Evolutionary conservation across 2,329 filamentous ascomycete genomes (phyloP), one percentile per base, ranked within the genome.

Genomic region (Bipolaris bicolor): DNA sequence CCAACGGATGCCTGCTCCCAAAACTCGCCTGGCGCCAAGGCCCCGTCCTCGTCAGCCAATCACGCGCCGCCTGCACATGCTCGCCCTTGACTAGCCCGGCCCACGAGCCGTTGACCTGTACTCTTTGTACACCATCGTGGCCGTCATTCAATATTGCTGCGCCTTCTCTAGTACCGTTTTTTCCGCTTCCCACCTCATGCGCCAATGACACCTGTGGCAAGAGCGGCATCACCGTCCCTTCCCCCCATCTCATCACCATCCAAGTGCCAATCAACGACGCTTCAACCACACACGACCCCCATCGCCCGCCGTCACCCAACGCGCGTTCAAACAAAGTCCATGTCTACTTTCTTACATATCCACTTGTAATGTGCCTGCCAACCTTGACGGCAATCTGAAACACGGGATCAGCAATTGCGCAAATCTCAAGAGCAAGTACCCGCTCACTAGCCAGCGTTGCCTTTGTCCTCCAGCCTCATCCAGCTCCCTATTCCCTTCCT

Each of bases 301-400:
- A 9, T 10, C 20, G 22, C 18, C 33, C 13, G 31, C 37, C 39
- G 48, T 55, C 31, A 55, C 48, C 18, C 55, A 37, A 53, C 49
- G 49, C 54, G 43, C 50, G 54, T 56, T 48, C 45, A 51, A 26
- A n/a, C 36, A 29, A 29, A 29, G 26, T 10, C 26, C 26, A 29
- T 29, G 26, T 29, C 26, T 9, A 29, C 26, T 10, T 29, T 1
- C 26, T 10, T 29, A 29, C 26, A 29, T 29, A 29, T 4, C 26
- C 26, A 29, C 26, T 10, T 29, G 26, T 10, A 29, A 10, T 29
- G 26, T 31, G 26, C 46, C 31, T 43, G 26, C 55, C 16, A 49
- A 44, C 37, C 44, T 53, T 57, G 29, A 43, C 55, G 49, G 49
- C 34, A 52, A 53, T 57, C 55, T 57, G 55, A 57, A 49, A 57